Evolutionary conservation across 441 rosid species (phyloP).

Genomic region (Daphne laureola): DNA sequence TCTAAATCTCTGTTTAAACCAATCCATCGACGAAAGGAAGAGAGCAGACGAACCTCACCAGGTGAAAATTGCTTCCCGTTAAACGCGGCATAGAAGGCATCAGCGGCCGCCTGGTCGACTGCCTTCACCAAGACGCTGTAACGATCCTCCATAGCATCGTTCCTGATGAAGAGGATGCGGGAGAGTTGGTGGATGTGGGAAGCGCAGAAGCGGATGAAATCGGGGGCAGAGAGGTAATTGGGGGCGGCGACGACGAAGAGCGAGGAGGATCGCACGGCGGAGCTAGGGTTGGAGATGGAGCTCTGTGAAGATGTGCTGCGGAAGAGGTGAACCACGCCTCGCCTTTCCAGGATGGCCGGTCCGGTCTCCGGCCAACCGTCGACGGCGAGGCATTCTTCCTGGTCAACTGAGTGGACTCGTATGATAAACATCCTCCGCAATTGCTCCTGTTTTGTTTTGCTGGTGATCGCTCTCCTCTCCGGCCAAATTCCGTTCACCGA

Average conservation of each 20-base stretch:
- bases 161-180: conserved; percentile 69
- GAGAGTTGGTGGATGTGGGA: conserved; percentile 35
- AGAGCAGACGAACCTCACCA: conserved; percentile 47
- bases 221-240: conserved; percentile 67
- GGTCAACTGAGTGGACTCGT: conserved; percentile 82
- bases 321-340: conserved; percentile 71
- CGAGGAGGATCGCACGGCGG: conserved; percentile 54
- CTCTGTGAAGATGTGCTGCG: conserved; percentile 49
- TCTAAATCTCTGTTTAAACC: not conserved
- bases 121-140: conserved; percentile 70
- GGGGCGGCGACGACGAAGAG: conserved; percentile 89
- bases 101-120: conserved; percentile 46
- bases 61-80: conserved; percentile 75
- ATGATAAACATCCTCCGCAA: conserved; percentile 50
- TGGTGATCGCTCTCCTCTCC: conserved; percentile 2
- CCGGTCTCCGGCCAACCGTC: conserved; percentile 22
- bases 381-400: conserved; percentile 41
- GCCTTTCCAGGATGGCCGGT: conserved; percentile 48
- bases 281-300: conserved; percentile 59
- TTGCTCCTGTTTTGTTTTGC: not conserved
- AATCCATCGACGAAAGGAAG: not conserved
- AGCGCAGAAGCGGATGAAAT: conserved; percentile 63
- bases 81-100: conserved; percentile 44
- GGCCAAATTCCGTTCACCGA: too few relatives aligned
- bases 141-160: conserved; percentile 89